These are phyloP conservation scores for Crotalaria pallida DNA, from an alignment of 306 rosid genomes.

Conservation along the genomic window DNA sequence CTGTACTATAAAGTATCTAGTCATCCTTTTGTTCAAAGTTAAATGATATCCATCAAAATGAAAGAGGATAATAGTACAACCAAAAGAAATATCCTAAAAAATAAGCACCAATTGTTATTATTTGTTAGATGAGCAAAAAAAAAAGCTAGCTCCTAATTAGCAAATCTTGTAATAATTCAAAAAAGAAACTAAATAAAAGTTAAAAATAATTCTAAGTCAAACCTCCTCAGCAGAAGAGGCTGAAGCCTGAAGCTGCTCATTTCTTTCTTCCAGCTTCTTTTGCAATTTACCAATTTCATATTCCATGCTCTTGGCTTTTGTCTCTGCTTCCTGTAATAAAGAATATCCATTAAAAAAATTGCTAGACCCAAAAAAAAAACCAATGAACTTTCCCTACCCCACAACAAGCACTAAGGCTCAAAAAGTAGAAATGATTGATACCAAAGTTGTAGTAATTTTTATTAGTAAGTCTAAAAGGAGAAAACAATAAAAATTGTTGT, in stretches of 20 bases:
- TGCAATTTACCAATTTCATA: slow-evolving; percentile 58
- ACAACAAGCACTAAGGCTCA: slow-evolving; percentile 25
- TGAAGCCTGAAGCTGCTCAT: slow-evolving; percentile 64
- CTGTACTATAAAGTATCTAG: not conserved
- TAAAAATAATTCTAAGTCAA: not conserved
- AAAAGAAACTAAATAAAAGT: not conserved
- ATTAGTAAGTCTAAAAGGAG: slow-evolving; percentile 19
- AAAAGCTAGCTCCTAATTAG: slow-evolving; percentile 16
- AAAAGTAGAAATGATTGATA: slow-evolving; percentile 31
- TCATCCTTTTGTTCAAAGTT: slow-evolving; percentile 14
- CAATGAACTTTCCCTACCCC: slow-evolving; percentile 34
- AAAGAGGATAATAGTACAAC: not conserved
- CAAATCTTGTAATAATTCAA: not conserved
- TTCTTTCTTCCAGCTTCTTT: slow-evolving; percentile 61
- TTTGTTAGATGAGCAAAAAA: slow-evolving; percentile 6
- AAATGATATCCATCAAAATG: not conserved
- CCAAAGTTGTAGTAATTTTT: slow-evolving; percentile 23
- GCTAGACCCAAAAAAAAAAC: not conserved
- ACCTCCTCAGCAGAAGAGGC: slow-evolving; percentile 72
- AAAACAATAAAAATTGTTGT: not conserved
- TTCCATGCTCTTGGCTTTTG: slow-evolving; percentile 78
- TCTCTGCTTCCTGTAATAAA: slow-evolving; percentile 74
- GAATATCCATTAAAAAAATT: slow-evolving; percentile 22
- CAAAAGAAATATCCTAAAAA: not conserved
- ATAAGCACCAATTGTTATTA: slow-evolving; percentile 12